Evolutionary conservation across 2,329 filamentous ascomycete species (phyloP).

Genomic region (Akanthomyces lecanii): DNA sequence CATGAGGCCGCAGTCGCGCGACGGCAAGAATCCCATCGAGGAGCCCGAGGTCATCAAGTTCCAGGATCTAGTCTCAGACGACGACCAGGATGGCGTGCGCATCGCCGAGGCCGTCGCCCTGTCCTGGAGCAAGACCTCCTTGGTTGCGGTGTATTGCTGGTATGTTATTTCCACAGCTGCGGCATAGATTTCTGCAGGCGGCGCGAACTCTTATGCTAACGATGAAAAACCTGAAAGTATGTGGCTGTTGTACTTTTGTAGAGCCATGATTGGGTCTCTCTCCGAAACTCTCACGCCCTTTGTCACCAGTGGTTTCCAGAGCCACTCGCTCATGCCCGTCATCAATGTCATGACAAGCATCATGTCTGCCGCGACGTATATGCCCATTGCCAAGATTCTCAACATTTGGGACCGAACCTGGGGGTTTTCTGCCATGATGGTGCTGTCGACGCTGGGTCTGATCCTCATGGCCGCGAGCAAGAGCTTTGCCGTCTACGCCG

Average conservation of each 20-base stretch:
- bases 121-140: slow-evolving; percentile 21
- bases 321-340: slow-evolving; percentile 16
- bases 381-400: slow-evolving; percentile 35
- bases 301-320: slow-evolving; percentile 9
- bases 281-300: slow-evolving; percentile 5
- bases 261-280: slow-evolving; percentile 12
- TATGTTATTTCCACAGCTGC: not conserved
- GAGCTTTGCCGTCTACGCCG: slow-evolving; percentile 42
- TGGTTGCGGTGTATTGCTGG: slow-evolving; percentile 21
- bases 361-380: slow-evolving; percentile 24
- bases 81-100: slow-evolving; percentile 23
- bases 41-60: slow-evolving; percentile 6
- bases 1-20: not conserved
- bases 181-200: not conserved
- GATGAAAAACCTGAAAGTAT: slow-evolving; percentile 11
- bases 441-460: slow-evolving; percentile 38
- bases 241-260: slow-evolving; percentile 15
- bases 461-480: slow-evolving; percentile 56
- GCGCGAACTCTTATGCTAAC: not conserved
- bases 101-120: slow-evolving; percentile 24
- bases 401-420: slow-evolving; percentile 37
- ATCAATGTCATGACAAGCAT: slow-evolving; percentile 39
- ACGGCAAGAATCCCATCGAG: slow-evolving; percentile 2
- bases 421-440: slow-evolving; percentile 30
- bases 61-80: slow-evolving; percentile 3